Evolutionary conservation across 139 green algal species (phyloP), one percentile per base, ranked within the genome.

Genomic region (Closterium sp.): DNA sequence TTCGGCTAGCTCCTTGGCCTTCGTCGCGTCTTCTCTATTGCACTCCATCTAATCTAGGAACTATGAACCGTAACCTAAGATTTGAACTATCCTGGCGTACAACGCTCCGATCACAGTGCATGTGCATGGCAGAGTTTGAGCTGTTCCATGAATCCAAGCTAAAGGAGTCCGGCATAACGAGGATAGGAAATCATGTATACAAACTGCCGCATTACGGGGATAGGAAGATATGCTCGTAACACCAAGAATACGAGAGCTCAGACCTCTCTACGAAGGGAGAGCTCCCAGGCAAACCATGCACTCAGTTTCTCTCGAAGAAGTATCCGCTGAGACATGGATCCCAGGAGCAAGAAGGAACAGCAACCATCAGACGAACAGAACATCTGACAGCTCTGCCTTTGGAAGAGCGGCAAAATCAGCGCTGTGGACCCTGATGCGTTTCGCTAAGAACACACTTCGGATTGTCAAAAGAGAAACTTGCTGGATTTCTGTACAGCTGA

Each of bases 1-100:
- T 28, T 85, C 76, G 12, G 91, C 91, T 25, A 94, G 23, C 64
- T 93, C 91, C 33, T 89, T 93, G 16, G 91, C 91, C 55, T 64
- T 89, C 84, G 30, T 12, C 10, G 91, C 91, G 34, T 94, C 88
- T 21, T 94, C 91, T 84, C 34, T 87, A 84, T 94, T 94, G 88
- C 90, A 93, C 81, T 93, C 90, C 90, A 93, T 93, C 55, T 76
- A 28, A 76, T 76, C 25, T 19, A 76, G 55, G 55, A 76, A 76
- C 5, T 76, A 76, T 76, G 12, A 76, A 76, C 0, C 0, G 55
- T 2, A 2, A 2, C 55, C 55, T 76, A 76, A 19, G 55, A 76
- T 76, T 76, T 76, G 55, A 28, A 28, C 0, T 76, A 76, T 76
- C 16, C 55, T 16, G 0, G 0, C 0, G 55, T 76, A 16, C 12